Conservation (phyloP, 495 filamentous ascomycete species). For the Tetracladium setigerum region DNA sequence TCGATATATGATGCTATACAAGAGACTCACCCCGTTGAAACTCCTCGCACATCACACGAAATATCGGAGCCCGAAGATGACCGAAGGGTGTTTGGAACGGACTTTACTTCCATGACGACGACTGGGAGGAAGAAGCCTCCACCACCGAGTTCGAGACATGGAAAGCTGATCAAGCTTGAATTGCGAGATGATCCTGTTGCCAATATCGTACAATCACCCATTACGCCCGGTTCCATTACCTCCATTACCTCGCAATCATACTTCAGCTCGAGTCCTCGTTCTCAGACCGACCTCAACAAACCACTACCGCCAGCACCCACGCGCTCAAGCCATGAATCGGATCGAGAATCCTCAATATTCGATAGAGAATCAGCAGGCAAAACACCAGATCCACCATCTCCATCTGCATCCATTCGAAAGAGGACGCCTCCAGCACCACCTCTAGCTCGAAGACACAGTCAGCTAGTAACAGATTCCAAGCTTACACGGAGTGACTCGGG, state of each 20-base stretch:
- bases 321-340: constrained; percentile 17
- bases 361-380: constrained; percentile 23
- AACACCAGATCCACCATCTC: constrained; percentile 21
- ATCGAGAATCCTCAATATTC: constrained; percentile 17
- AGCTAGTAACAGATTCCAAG: constrained; percentile 17
- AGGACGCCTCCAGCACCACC: constrained; percentile 20
- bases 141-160: constrained; percentile 22
- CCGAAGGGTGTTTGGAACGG: not conserved
- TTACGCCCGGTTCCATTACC: not conserved
- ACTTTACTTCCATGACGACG: not conserved
- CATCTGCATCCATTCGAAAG: constrained; percentile 11
- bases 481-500: constrained; percentile 6
- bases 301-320: constrained; percentile 20
- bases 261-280: constrained; percentile 1
- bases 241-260: not conserved
- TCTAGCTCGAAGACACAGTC: constrained; percentile 16
- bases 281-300: constrained; percentile 22
- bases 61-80: constrained; percentile 21
- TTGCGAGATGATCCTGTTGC: constrained; percentile 16
- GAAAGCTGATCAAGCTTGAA: constrained; percentile 23
- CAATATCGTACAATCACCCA: not conserved
- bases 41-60: constrained; percentile 23
- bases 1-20: constrained; percentile 21
- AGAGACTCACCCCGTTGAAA: constrained; percentile 17
- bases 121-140: constrained; percentile 17